These are phyloP conservation scores for Phanerochaete sordida DNA, from an alignment of 768 basidiomycete genomes.

Conservation along the genomic window DNA sequence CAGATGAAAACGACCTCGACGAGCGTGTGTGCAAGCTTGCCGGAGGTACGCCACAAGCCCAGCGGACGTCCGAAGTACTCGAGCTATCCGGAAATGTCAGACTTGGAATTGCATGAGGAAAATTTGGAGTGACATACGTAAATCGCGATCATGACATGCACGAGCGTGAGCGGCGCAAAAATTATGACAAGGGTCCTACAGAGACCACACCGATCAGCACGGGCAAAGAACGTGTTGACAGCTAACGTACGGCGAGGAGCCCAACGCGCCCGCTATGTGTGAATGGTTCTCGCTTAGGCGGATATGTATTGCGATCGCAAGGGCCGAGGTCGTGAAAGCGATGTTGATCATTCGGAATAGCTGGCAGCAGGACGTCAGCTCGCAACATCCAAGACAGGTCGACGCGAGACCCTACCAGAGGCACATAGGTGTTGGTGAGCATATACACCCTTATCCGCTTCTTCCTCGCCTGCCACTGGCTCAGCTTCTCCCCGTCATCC, in stretches of 20 bases:
- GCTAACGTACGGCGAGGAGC: conserved; percentile 70
- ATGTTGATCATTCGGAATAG: conserved; percentile 85
- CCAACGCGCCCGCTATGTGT: conserved; percentile 64
- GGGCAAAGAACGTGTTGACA: not conserved
- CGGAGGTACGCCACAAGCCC: conserved; percentile 89
- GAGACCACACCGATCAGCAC: not conserved
- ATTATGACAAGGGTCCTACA: conserved; percentile 77
- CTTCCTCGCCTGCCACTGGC: conserved; percentile 29
- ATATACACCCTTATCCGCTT: conserved; percentile 64
- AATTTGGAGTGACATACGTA: conserved; percentile 53
- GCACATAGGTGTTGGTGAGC: conserved; percentile 72
- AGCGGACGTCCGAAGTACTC: conserved; percentile 92
- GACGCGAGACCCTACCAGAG: conserved; percentile 48
- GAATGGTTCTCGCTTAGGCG: conserved; percentile 51
- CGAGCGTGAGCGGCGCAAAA: conserved; percentile 76
- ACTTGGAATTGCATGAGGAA: conserved; percentile 8
- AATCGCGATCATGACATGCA: conserved; percentile 82
- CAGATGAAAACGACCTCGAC: conserved; percentile 89
- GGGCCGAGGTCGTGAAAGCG: conserved; percentile 72
- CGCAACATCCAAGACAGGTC: not conserved
- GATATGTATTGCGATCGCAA: conserved; percentile 77
- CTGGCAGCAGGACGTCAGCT: conserved; percentile 34
- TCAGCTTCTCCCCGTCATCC: conserved; percentile 19
- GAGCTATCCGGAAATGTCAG: conserved; percentile 45
- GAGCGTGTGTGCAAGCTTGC: conserved; percentile 82